phyloP scores from a whole-genome alignment of 2,329 filamentous ascomycete genomes.

The Onygenales sp. region DNA sequence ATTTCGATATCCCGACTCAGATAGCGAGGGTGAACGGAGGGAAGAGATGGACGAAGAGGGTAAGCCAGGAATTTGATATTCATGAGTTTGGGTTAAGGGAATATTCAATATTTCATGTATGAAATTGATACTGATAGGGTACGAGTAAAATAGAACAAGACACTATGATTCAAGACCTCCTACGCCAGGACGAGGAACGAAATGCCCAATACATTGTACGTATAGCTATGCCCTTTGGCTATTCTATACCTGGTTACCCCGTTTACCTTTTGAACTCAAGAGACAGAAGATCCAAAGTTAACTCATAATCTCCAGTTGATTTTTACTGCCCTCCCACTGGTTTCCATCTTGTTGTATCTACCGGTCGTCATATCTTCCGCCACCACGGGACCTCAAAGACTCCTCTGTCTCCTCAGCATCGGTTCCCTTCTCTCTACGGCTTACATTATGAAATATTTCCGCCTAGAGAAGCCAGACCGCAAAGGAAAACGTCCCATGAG shows the following conservation, averaged over 20 bases:
- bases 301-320: conserved; percentile 15
- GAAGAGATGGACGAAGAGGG: conserved; percentile 69
- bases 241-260: background rate
- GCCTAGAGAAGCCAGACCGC: conserved; percentile 17
- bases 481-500: conserved; percentile 22
- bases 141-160: conserved; percentile 29
- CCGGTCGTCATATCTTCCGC: conserved; percentile 20
- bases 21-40: conserved; percentile 44
- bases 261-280: background rate
- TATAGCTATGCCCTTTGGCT: background rate
- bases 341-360: conserved; percentile 22
- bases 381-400: conserved; percentile 12
- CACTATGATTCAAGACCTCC: conserved; percentile 27
- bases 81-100: background rate
- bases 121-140: conserved; percentile 1
- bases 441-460: conserved; percentile 26
- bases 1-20: conserved; percentile 63
- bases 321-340: conserved; percentile 29
- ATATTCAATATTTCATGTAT: no score
- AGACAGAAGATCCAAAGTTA: background rate
- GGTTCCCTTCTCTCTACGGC: conserved; percentile 29
- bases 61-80: conserved; percentile 20
- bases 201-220: conserved; percentile 33
- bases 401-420: conserved; percentile 23
- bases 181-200: conserved; percentile 26